These are phyloP conservation scores for Nothopassalora personata DNA, from an alignment of 2,329 filamentous ascomycete species.

Conservation along the genomic window DNA sequence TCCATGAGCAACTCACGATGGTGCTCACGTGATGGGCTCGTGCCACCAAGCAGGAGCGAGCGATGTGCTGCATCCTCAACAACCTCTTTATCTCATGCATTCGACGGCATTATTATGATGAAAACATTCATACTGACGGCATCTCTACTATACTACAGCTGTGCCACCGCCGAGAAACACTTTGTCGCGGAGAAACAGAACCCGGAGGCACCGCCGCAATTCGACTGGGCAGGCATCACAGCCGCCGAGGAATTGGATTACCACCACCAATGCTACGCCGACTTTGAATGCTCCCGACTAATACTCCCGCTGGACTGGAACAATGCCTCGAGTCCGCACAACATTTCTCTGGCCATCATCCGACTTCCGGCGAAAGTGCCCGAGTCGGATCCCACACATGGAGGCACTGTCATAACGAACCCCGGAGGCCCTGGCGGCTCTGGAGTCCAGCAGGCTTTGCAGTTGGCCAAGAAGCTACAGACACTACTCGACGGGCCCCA, in stretches of 20 bases:
- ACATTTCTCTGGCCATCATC: slow-evolving; percentile 40
- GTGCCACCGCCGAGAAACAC: not conserved
- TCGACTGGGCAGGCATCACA: slow-evolving; percentile 16
- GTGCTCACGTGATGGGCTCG: not conserved
- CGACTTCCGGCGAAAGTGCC: slow-evolving; percentile 40
- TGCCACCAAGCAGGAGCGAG: not conserved
- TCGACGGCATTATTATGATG: not conserved
- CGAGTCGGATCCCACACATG: slow-evolving; percentile 37
- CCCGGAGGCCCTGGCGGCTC: slow-evolving; percentile 40
- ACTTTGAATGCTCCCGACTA: slow-evolving; percentile 46
- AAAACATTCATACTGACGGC: not conserved
- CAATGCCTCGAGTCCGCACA: slow-evolving; percentile 16
- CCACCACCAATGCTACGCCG: slow-evolving; percentile 36
- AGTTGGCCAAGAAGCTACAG: slow-evolving; percentile 15
- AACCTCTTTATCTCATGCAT: not conserved
- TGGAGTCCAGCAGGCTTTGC: slow-evolving; percentile 23
- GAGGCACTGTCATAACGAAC: slow-evolving; percentile 38
- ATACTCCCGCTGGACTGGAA: slow-evolving; percentile 42
- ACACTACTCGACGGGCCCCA: slow-evolving; percentile 21
- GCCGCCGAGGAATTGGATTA: slow-evolving; percentile 11
- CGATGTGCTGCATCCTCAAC: not conserved
- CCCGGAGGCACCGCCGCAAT: not conserved
- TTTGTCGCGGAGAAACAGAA: not conserved
- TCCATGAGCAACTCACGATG: too few relatives aligned
- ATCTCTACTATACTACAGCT: not conserved